Base-by-base conservation (phyloP, 1,139 yeast species). In the Suhomyces bribrorum region DNA sequence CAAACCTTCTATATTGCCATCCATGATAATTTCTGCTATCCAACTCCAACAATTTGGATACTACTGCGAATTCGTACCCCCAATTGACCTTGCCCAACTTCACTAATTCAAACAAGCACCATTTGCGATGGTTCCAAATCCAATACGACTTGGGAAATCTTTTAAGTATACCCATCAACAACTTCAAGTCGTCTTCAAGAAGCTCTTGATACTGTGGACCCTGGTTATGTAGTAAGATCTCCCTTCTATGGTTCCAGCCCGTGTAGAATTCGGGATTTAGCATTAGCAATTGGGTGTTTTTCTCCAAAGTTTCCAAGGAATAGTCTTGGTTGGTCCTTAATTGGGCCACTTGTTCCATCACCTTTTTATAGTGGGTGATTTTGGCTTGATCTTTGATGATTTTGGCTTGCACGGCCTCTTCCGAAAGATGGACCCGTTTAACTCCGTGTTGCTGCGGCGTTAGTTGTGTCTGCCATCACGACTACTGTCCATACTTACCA, bases 101-200 rank as follows among this genome's bases (percentile, higher is more conserved):
- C 5, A 83, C 80, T 34, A 79, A 66, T 43, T 72, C 67, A 38
- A 75, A 70, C 29, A 92, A 63, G 36, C 87, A 77, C 98, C 98
- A 92, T 14, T 77, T 65, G 23, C 99, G 73, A 59, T 92, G 97
- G 53, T 84, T 86, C 97, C 97, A 92, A 14, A 92, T 83, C 96
- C 97, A 90, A 58, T 92, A 92, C 26, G 90, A 86, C 58, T 92
- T 92, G 2, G 99, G 98, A 48, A 64, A 83, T 41, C 73, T 62
- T 42, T 77, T 77, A 52, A 92, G 64, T 48, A 81, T 75, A 1
- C 62, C 61, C 66, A 84, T 70, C 1, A 82, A 72, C 53, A 87
- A 79, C 26, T 64, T 54, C 36, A 92, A 66, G 50, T 92, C 98
- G 3, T 67, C 61, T 6, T 68, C 69, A 47, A 90, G 68, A 17